Base-by-base conservation (phyloP, 257 asterid species). In the Solanum medicagineum region DNA sequence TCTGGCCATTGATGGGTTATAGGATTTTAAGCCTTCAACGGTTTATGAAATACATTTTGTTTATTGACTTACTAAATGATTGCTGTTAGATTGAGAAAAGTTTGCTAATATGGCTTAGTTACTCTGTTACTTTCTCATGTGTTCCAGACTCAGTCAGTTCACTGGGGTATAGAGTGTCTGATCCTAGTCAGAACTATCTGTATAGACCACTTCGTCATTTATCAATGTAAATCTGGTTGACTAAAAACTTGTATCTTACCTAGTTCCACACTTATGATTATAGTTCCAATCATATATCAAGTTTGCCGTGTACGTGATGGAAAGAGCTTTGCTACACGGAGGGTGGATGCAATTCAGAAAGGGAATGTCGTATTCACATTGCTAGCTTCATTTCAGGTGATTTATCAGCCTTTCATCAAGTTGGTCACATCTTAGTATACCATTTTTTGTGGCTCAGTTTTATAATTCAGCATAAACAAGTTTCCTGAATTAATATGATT, bases 221-320 rank as follows among this genome's bases (percentile, higher is more conserved):
- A 55, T 63, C 60, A 29, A 62, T 49, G 75, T 51, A 71, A 71
- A 84, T n/a, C 49, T 6, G 63, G 82, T 84, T 84, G 54, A 55
- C 53, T n/a, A 71, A 71, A 62, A 84, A 55, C 68, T 81, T 81
- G 4, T 49, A 26, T 79, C 83, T 79, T 79, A 79, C 83, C 57
- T 44, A 5, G 29, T 53, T 26, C 3, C 17, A 53, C 54, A 70
- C 70, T 84, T 75, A 69, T 89, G 86, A 80, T 90, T 89, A 86
- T 93, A 97, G 99, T 93, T 82, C 99, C 99, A 83, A 97, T 93
- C 81, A 93, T 94, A 81, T 97, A 97, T 90, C 94, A 97, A 86
- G 99, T 94, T 84, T 91, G 93, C 84, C 98, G 98, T 75, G 93
- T 94, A 45, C 98, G 98, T 88, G 98, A 95, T 88, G 99, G 99